phyloP scores from a whole-genome alignment of 2,329 filamentous ascomycete genomes.

The Fusarium sororula region DNA sequence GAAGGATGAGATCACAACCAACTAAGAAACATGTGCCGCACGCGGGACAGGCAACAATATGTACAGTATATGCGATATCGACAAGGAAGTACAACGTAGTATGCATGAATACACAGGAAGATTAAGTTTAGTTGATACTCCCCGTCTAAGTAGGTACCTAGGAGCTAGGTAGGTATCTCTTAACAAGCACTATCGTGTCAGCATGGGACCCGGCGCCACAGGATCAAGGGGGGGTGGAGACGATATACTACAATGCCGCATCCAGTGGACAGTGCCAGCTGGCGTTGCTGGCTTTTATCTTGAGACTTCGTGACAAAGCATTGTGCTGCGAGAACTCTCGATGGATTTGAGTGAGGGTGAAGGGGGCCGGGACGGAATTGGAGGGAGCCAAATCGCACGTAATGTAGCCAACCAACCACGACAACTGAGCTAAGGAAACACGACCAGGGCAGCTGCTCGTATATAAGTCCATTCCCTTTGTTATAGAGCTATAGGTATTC shows the following conservation, averaged over 20 bases:
- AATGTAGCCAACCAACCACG: slow-evolving; percentile 4
- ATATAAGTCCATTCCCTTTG: slow-evolving; percentile 11
- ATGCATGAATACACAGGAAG: slow-evolving; percentile 10
- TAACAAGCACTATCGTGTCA: slow-evolving; percentile 29
- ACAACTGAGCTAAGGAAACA: background rate
- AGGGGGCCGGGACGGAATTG: background rate
- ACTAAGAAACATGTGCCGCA: slow-evolving; percentile 14
- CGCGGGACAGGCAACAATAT: slow-evolving; percentile 10
- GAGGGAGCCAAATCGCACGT: background rate
- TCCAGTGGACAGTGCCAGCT: background rate
- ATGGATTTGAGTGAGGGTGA: background rate
- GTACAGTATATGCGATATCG: slow-evolving; percentile 3
- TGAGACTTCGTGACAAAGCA: background rate
- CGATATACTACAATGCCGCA: background rate
- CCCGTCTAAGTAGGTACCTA: background rate
- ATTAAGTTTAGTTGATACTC: background rate
- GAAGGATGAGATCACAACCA: background rate
- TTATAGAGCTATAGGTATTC: background rate
- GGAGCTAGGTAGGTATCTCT: background rate
- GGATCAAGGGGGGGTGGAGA: slow-evolving; percentile 23
- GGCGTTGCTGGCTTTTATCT: slow-evolving; percentile 4
- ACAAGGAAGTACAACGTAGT: slow-evolving; percentile 10
- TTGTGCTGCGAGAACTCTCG: background rate
- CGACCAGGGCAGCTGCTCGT: slow-evolving; percentile 1
- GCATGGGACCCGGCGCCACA: slow-evolving; percentile 11